A percentile compares a stretch with the other conserved stretches of the same genome.
phyloP scores from a whole-genome alignment of 805 yeast species.

The Nakazawaea sp. region DNA sequence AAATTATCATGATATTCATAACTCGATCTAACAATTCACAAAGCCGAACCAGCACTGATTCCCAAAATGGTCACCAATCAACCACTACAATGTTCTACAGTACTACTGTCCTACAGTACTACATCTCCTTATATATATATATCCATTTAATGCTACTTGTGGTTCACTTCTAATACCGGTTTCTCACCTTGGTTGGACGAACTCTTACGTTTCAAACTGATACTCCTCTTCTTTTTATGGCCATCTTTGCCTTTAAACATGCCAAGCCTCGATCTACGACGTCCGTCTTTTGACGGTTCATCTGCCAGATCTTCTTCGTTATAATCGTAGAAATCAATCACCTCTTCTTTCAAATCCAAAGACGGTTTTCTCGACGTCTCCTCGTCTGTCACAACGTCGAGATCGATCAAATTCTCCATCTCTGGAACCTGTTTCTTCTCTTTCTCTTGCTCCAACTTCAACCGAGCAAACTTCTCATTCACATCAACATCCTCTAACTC shows the following conservation, averaged over 20 bases:
- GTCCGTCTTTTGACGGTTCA: conserved; percentile 1
- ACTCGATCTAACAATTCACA: too few species aligned
- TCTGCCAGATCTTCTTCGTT: conserved; percentile 6
- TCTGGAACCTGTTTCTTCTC: background rate
- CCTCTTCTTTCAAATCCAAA: conserved; percentile 9
- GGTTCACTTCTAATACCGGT: too few species aligned
- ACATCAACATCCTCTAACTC: conserved; percentile 8
- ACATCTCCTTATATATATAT: too few species aligned
- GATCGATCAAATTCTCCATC: background rate
- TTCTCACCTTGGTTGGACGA: too few species aligned
- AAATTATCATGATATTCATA: too few species aligned
- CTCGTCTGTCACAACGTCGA: background rate
- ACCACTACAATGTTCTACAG: too few species aligned
- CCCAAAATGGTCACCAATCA: too few species aligned
- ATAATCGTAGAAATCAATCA: conserved; percentile 9
- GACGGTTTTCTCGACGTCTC: conserved; percentile 3
- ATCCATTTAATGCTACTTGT: too few species aligned
- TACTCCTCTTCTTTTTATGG: background rate
- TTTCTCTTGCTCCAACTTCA: conserved; percentile 1
- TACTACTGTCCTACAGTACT: too few species aligned
- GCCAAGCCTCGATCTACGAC: conserved; percentile 3
- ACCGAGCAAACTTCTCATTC: background rate
- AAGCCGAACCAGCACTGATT: too few species aligned
- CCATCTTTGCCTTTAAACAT: conserved; percentile 2
- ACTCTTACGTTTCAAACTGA: background rate